Percentiles rank a stretch among this genome's conserved stretches.
Evolutionary conservation across 345 rosid species (phyloP).

Genomic region (Arabis hirsuta): DNA sequence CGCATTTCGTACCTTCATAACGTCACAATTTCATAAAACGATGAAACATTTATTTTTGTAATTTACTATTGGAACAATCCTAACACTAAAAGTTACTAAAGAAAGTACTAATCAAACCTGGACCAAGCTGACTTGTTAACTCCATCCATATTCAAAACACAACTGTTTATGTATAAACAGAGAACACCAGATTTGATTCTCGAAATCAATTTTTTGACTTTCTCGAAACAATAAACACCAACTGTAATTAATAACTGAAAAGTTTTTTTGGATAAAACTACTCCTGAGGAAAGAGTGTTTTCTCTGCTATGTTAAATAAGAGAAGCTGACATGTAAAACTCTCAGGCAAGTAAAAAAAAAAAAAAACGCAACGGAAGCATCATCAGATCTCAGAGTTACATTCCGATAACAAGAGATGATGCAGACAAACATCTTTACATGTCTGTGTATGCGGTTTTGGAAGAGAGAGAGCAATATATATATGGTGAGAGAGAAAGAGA

Average conservation of each 20-base stretch:
- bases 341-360: slow-evolving; percentile 24
- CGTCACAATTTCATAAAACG: slow-evolving; percentile 16
- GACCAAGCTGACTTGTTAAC: neutral
- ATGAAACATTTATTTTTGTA: neutral
- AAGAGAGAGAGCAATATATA: slow-evolving; percentile 23
- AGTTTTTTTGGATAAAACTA: neutral
- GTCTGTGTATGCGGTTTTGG: slow-evolving; percentile 43
- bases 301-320: slow-evolving; percentile 25
- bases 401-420: slow-evolving; percentile 42
- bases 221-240: neutral
- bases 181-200: slow-evolving; percentile 11
- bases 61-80: neutral
- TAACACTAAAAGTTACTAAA: too few relatives aligned
- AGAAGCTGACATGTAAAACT: slow-evolving; percentile 22
- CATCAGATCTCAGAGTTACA: slow-evolving; percentile 43
- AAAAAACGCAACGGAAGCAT: slow-evolving; percentile 16
- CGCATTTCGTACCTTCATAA: neutral
- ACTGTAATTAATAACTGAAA: slow-evolving; percentile 17
- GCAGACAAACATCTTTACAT: slow-evolving; percentile 51
- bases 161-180: slow-evolving; percentile 7
- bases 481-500: neutral
- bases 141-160: neutral
- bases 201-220: neutral
- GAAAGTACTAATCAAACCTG: too few relatives aligned
- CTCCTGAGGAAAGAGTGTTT: slow-evolving; percentile 16